Evolutionary conservation across 495 filamentous ascomycete species (phyloP), one percentile per base, ranked within the genome.

Genomic region (Penicillium simplicissimum): DNA sequence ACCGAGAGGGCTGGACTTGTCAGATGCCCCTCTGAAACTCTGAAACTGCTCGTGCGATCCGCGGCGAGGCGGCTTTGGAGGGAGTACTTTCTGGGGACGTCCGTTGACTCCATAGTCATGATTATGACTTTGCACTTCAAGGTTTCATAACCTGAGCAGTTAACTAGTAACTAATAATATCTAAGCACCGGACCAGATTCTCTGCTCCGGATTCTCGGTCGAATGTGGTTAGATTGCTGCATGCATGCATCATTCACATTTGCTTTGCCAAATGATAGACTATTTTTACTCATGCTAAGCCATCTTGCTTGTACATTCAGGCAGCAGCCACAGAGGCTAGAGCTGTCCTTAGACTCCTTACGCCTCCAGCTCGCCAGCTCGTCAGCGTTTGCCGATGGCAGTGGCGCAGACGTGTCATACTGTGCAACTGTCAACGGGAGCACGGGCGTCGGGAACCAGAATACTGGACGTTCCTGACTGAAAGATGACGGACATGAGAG

Each of bases 31-130:
- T 45, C 8, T 11, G 42, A 19, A 19, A 25, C n/a, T 58, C 35
- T 55, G 55, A 57, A 48, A 57, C 59, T 48, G 55, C 64, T 67
- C 63, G 63, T 69, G 66, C 52, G 53, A 58, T 58, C 43, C 10
- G 9, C 56, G 36, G 11, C 11, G 43, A 14, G 40, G 42, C 11
- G 42, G 42, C 42, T 21, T 45, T 45, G 42, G 17, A 11, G 8
- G 42, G 28, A 31, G 28, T 31, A 45, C 17, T 45, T 45, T 45
- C 42, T 42, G 42, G 40, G 42, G 42, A 23, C 11, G 23, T 49
- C 45, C n/a, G n/a, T n/a, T n/a, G n/a, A n/a, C n/a, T n/a, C n/a
- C 23, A 49, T 49, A 23, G 23, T 31, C 8, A 13, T 13, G 21
- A 8, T 10, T 47, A 47, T 25, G 4, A 11, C 43, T 47, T 25